Conservation (phyloP, 306 rosid species). For the Lupinus albus region DNA sequence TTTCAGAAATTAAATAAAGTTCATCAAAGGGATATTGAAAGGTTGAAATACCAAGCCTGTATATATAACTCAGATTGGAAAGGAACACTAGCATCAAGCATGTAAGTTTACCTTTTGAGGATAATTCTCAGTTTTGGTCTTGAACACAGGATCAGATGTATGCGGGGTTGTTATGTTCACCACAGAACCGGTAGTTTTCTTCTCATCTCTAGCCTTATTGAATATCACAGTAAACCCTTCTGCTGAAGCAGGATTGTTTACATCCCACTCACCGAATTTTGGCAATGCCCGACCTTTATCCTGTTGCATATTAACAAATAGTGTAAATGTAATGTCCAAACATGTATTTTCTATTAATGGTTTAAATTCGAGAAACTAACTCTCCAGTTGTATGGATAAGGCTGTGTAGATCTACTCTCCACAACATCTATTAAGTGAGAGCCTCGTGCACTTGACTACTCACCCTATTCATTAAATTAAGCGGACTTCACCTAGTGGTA, state of each 20-base stretch:
- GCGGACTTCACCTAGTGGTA: too few relatives aligned
- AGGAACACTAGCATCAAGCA: background rate
- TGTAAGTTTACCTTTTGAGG: slow-evolving; percentile 51
- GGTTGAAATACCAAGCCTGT: background rate
- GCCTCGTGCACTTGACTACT: too few relatives aligned
- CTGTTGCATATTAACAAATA: slow-evolving; percentile 45
- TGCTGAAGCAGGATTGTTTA: slow-evolving; percentile 80
- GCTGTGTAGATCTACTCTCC: too few relatives aligned
- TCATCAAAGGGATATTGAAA: slow-evolving; percentile 4
- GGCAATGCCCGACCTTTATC: slow-evolving; percentile 71
- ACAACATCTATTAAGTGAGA: too few relatives aligned
- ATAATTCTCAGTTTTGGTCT: slow-evolving; percentile 36
- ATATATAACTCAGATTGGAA: background rate
- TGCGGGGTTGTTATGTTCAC: slow-evolving; percentile 43
- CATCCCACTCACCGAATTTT: slow-evolving; percentile 94
- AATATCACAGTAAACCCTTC: slow-evolving; percentile 89
- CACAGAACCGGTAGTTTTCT: slow-evolving; percentile 53
- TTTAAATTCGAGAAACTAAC: too few relatives aligned
- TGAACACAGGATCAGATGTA: slow-evolving; percentile 40
- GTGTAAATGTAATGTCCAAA: background rate
- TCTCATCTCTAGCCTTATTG: slow-evolving; percentile 86
- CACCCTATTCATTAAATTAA: too few relatives aligned
- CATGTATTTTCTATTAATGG: slow-evolving; percentile 4
- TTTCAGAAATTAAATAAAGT: slow-evolving; percentile 29
- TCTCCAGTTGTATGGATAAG: too few relatives aligned